Conservation (phyloP, 1,284 basidiomycete genomes). For the Mrakiaceae sp. region DNA sequence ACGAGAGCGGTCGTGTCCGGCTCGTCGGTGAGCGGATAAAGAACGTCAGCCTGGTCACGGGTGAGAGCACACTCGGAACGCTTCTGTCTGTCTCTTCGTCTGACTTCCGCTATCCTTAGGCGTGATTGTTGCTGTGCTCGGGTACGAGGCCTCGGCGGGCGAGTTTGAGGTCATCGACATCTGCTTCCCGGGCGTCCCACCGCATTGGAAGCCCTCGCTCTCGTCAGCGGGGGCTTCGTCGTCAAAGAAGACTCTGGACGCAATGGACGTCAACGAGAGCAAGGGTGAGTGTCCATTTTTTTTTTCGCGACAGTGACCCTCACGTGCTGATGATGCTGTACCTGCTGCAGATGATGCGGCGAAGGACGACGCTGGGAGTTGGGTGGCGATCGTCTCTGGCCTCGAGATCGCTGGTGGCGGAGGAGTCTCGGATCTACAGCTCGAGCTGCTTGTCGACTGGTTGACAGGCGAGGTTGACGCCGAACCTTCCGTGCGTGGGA, state of each 20-base stretch:
- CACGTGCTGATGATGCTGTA: too few species aligned
- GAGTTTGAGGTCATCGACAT: constrained; percentile 93
- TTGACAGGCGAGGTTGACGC: constrained; percentile 66
- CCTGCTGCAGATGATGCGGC: constrained; percentile 1
- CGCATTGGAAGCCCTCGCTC: constrained; percentile 36
- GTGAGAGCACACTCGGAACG: constrained; percentile 21
- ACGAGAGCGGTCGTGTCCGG: constrained; percentile 83
- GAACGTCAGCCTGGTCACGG: constrained; percentile 56
- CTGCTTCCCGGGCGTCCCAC: constrained; percentile 71
- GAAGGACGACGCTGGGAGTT: constrained; percentile 43
- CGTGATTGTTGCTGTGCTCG: constrained; percentile 78
- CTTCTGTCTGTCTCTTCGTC: neutral
- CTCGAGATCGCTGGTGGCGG: constrained; percentile 51
- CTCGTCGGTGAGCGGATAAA: constrained; percentile 59
- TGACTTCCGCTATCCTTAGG: constrained; percentile 33
- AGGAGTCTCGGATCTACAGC: constrained; percentile 54
- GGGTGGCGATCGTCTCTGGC: constrained; percentile 77
- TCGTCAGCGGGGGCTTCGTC: constrained; percentile 22
- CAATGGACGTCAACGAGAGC: constrained; percentile 38
- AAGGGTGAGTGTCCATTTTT: constrained; percentile 28
- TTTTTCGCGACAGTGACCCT: neutral
- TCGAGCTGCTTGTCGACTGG: constrained; percentile 76
- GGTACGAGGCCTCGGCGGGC: constrained; percentile 74
- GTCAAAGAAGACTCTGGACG: constrained; percentile 30
- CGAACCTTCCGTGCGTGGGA: neutral